Percentiles rank a stretch among this genome's conserved stretches.
phyloP scores from a whole-genome alignment of 2,329 filamentous ascomycete genomes.

The Fusarium illudens region DNA sequence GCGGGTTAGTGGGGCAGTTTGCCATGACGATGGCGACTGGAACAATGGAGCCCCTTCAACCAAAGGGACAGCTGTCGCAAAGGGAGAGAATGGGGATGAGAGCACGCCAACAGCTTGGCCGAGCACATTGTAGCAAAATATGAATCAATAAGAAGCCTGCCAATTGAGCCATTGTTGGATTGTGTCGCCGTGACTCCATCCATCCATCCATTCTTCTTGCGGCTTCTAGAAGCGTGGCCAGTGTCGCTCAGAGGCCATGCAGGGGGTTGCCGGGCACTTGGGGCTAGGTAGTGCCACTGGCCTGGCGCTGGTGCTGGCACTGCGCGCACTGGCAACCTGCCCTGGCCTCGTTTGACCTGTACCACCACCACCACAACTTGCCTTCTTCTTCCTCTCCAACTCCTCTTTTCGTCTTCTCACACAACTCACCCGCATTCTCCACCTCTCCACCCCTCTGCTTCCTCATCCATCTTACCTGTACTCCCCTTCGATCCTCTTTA shows the following conservation, averaged over 20 bases:
- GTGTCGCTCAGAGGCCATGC: conserved; percentile 30
- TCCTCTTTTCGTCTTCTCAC: conserved; percentile 11
- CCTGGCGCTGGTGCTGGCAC: background rate
- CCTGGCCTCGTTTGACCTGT: conserved; percentile 23
- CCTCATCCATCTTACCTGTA: conserved; percentile 9
- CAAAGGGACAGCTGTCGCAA: conserved; percentile 8
- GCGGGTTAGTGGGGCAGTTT: conserved; percentile 35
- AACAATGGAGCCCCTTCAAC: conserved; percentile 9
- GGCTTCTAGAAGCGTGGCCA: conserved; percentile 42
- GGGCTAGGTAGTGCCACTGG: conserved; percentile 23
- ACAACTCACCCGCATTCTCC: conserved; percentile 7
- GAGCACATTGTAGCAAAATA: background rate
- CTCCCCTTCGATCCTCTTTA: background rate
- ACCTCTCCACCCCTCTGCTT: conserved; percentile 11
- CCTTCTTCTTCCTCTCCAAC: conserved; percentile 25
- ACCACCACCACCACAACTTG: conserved; percentile 24
- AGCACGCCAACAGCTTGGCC: background rate
- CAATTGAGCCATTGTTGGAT: background rate
- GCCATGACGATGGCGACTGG: conserved; percentile 20
- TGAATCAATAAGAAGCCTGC: background rate
- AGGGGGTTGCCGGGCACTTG: conserved; percentile 34
- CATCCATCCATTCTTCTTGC: conserved; percentile 36
- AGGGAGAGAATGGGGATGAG: background rate
- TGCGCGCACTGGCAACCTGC: background rate
- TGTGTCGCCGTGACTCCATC: background rate